Evolutionary conservation across 768 basidiomycete genomes (phyloP).

Genomic region (Macrocybe gigantea): DNA sequence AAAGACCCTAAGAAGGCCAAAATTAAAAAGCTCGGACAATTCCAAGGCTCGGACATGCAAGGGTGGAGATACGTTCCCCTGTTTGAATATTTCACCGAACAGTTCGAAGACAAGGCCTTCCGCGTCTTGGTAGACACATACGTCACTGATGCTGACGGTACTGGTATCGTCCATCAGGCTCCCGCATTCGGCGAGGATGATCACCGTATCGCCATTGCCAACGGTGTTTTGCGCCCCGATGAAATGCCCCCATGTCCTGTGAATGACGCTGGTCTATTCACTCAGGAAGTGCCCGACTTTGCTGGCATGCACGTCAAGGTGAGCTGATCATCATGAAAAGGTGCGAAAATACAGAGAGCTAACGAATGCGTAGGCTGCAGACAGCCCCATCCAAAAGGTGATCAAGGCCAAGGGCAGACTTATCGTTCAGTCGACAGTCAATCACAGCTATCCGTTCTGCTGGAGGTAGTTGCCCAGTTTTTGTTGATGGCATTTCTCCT

Average conservation of each 20-base stretch:
- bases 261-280: slow-evolving; percentile 86
- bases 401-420: slow-evolving; percentile 85
- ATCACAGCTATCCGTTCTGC: slow-evolving; percentile 95
- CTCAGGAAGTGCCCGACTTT: slow-evolving; percentile 86
- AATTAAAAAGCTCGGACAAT: slow-evolving; percentile 84
- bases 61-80: slow-evolving; percentile 94
- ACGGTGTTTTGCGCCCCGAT: slow-evolving; percentile 77
- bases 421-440: slow-evolving; percentile 79
- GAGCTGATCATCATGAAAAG: slow-evolving; percentile 8
- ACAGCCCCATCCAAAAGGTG: slow-evolving; percentile 88
- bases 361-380: slow-evolving; percentile 59
- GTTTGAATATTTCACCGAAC: slow-evolving; percentile 95
- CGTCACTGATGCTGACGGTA: slow-evolving; percentile 90
- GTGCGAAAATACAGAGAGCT: background rate
- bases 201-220: slow-evolving; percentile 84
- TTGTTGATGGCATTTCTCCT: background rate
- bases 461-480: slow-evolving; percentile 61
- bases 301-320: slow-evolving; percentile 88
- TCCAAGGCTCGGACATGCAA: slow-evolving; percentile 89
- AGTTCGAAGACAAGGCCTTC: slow-evolving; percentile 92
- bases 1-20: slow-evolving; percentile 98
- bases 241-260: slow-evolving; percentile 97
- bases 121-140: slow-evolving; percentile 86
- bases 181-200: slow-evolving; percentile 99
- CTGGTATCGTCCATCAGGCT: slow-evolving; percentile 98